Evolutionary conservation across 306 rosid genomes (phyloP).

Genomic region (Ziziphus jujuba): DNA sequence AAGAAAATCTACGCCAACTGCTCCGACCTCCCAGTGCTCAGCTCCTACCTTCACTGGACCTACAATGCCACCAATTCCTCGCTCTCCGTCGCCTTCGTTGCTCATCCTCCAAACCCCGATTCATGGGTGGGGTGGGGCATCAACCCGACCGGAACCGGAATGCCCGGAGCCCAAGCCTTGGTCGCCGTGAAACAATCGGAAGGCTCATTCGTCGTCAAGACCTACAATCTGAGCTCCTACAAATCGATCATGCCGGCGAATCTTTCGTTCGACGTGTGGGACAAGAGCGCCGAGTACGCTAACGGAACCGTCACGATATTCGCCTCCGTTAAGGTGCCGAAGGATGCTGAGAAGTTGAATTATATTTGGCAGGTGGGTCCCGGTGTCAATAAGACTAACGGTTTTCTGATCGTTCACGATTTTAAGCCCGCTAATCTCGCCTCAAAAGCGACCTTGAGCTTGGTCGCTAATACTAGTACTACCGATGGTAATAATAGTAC

Average conservation of each 20-base stretch:
- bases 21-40: conserved; percentile 46
- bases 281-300: background rate
- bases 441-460: background rate
- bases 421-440: background rate
- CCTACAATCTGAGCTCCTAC: conserved; percentile 43
- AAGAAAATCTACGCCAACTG: conserved; percentile 48
- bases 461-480: background rate
- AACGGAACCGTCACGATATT: background rate
- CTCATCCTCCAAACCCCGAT: conserved; percentile 21
- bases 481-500: background rate
- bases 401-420: background rate
- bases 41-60: conserved; percentile 56
- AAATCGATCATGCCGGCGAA: background rate
- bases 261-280: background rate
- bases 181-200: conserved; percentile 34
- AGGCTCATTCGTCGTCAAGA: conserved; percentile 11
- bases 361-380: conserved; percentile 1
- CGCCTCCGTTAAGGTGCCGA: background rate
- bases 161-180: conserved; percentile 59
- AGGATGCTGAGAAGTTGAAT: background rate
- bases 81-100: conserved; percentile 59
- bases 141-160: conserved; percentile 50
- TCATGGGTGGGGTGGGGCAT: conserved; percentile 85
- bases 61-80: conserved; percentile 53
- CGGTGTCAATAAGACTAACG: background rate